Conservation (phyloP, 1,284 basidiomycete genomes). For the Sutorius eximius region DNA sequence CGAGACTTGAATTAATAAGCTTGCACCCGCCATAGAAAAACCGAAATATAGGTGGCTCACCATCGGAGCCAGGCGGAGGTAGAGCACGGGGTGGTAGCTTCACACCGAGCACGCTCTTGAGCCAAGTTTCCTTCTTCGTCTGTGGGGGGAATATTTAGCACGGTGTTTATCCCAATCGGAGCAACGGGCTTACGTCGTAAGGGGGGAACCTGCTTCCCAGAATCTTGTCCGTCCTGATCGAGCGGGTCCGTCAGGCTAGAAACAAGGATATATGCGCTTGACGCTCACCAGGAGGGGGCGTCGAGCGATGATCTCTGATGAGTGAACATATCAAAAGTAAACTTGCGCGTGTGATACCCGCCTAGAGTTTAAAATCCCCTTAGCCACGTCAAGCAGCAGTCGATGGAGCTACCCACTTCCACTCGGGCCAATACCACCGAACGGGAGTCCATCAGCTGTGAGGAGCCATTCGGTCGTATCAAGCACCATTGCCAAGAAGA, state of each 20-base stretch:
- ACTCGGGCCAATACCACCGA: constrained; percentile 72
- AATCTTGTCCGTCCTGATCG: constrained; percentile 54
- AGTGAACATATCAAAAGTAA: constrained; percentile 67
- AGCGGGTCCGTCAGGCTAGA: neutral
- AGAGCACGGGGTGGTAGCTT: constrained; percentile 26
- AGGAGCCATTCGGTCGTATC: neutral
- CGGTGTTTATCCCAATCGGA: neutral
- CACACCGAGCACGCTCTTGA: constrained; percentile 15
- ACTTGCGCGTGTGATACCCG: constrained; percentile 65
- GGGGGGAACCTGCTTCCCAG: constrained; percentile 64
- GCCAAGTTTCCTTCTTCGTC: constrained; percentile 28
- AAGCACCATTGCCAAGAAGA: neutral
- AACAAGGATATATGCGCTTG: neutral
- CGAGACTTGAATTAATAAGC: constrained; percentile 17
- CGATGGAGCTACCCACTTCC: constrained; percentile 51
- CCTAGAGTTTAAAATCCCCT: constrained; percentile 36
- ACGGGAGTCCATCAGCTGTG: constrained; percentile 63
- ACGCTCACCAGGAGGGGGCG: constrained; percentile 58
- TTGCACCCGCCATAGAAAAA: neutral
- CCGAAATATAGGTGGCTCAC: constrained; percentile 13
- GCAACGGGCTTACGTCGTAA: constrained; percentile 48
- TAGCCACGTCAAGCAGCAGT: neutral
- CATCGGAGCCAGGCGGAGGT: constrained; percentile 9
- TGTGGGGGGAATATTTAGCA: neutral
- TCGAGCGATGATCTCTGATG: constrained; percentile 63